Evolutionary conservation across 1,284 basidiomycete genomes (phyloP).

Genomic region (Ustilago shanxiensis): DNA sequence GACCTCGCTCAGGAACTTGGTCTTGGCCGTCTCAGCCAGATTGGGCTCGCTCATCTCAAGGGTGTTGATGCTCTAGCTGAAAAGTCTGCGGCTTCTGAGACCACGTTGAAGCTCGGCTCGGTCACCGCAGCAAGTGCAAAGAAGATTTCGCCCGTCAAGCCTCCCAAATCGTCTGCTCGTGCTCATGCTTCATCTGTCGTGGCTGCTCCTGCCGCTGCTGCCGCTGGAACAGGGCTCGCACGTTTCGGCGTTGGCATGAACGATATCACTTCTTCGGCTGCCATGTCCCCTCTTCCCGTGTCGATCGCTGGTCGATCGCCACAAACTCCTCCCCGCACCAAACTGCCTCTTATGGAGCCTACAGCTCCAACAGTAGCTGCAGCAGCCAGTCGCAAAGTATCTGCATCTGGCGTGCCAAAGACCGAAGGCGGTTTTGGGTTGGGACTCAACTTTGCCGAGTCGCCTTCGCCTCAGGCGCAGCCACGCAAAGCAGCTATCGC

Average conservation of each 20-base stretch:
- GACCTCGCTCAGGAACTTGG: conserved; percentile 54
- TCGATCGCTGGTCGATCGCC: conserved; percentile 53
- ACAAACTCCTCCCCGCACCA: conserved; percentile 42
- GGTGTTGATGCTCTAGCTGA: conserved; percentile 32
- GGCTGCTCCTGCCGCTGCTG: conserved; percentile 13
- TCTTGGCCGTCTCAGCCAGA: conserved; percentile 52
- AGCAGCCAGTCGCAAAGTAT: conserved; percentile 25
- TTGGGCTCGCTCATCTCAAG: conserved; percentile 42
- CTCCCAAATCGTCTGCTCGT: conserved; percentile 50
- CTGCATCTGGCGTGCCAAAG: conserved; percentile 39
- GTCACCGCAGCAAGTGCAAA: conserved; percentile 4
- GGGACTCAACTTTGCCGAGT: conserved; percentile 52
- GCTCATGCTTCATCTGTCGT: not conserved
- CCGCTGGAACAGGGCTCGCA: conserved; percentile 11
- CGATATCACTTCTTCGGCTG: conserved; percentile 36
- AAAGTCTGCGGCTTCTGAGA: conserved; percentile 12
- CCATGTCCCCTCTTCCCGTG: conserved; percentile 45
- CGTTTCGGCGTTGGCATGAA: conserved; percentile 30
- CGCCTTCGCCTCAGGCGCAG: conserved; percentile 35
- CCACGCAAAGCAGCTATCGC: conserved; percentile 31
- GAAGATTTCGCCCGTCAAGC: conserved; percentile 40
- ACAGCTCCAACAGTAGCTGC: not conserved
- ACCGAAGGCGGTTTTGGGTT: conserved; percentile 41
- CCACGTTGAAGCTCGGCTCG: not conserved
- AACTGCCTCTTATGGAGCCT: conserved; percentile 13